These are phyloP conservation scores for Flaveria linearis DNA, from an alignment of 129 eudicot species.

Conservation along the genomic window DNA sequence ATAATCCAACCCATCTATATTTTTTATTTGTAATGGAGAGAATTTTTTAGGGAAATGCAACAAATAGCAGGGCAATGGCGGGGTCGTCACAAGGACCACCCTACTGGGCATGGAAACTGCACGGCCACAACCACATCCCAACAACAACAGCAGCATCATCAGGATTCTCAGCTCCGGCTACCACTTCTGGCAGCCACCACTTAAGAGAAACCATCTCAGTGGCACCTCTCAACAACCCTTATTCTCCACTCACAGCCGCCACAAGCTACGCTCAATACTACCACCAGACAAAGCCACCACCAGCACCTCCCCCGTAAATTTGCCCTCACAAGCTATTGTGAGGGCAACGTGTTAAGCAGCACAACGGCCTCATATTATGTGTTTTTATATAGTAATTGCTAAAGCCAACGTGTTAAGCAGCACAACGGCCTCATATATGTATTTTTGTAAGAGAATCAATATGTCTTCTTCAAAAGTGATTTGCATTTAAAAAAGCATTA, in stretches of 20 bases:
- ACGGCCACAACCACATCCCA: conserved; percentile 39
- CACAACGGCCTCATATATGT: conserved; percentile 19
- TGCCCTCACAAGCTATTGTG: not conserved
- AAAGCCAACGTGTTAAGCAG: conserved; percentile 9
- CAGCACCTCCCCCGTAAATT: conserved; percentile 31
- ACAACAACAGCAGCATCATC: conserved; percentile 88
- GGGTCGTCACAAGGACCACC: conserved; percentile 48
- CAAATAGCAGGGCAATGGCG: conserved; percentile 33
- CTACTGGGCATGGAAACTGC: conserved; percentile 54
- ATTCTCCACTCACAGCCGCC: conserved; percentile 34
- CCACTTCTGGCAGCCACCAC: conserved; percentile 33
- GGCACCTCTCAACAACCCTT: conserved; percentile 30
- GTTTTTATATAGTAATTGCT: conserved; percentile 12
- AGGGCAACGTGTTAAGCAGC: no score
- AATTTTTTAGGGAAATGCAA: conserved; percentile 41
- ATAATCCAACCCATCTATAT: not conserved
- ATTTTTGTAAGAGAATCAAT: conserved; percentile 13
- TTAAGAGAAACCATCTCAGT: conserved; percentile 28
- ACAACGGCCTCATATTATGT: no score
- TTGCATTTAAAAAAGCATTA: not conserved
- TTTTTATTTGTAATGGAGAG: not conserved
- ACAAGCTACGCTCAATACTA: conserved; percentile 44
- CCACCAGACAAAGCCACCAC: conserved; percentile 45
- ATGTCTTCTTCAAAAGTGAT: not conserved
- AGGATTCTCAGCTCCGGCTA: conserved; percentile 66